These are phyloP conservation scores for Pleurotus cornucopiae DNA, from an alignment of 768 basidiomycete species.

Conservation along the genomic window DNA sequence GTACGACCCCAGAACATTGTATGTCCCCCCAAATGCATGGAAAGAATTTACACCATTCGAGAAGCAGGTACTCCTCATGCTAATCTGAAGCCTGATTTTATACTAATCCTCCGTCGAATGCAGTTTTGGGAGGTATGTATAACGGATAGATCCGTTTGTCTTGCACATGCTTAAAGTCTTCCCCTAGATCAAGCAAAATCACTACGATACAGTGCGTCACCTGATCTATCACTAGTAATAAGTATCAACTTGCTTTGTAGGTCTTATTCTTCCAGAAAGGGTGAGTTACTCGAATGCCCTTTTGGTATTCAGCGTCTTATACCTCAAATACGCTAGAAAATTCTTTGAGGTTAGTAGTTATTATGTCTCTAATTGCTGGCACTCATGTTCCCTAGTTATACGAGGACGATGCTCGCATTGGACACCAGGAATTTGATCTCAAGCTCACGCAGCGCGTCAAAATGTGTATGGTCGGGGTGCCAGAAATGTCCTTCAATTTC, in stretches of 20 bases:
- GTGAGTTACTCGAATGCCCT: conserved; percentile 28
- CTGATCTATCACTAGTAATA: conserved; percentile 14
- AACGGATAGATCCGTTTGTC: background rate
- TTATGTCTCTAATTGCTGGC: background rate
- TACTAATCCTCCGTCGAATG: conserved; percentile 2
- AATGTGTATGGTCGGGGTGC: conserved; percentile 90
- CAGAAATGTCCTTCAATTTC: conserved; percentile 89
- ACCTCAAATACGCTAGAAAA: conserved; percentile 41
- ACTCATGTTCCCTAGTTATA: conserved; percentile 53
- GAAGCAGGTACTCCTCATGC: conserved; percentile 55
- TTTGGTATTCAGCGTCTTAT: background rate
- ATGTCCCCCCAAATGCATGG: conserved; percentile 77
- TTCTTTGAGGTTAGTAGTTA: conserved; percentile 60
- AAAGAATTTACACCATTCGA: conserved; percentile 90
- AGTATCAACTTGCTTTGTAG: conserved; percentile 27
- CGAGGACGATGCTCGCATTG: conserved; percentile 91
- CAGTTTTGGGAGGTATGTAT: conserved; percentile 68
- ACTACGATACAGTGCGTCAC: conserved; percentile 79
- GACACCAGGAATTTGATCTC: conserved; percentile 92
- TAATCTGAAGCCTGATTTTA: background rate
- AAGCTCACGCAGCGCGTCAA: conserved; percentile 91
- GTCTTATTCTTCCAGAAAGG: conserved; percentile 99
- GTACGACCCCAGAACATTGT: conserved; percentile 88
- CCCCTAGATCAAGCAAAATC: conserved; percentile 87
- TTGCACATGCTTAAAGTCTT: background rate